Evolutionary conservation across 23 red algal species (phyloP).

Genomic region (Agarophyton chilense): DNA sequence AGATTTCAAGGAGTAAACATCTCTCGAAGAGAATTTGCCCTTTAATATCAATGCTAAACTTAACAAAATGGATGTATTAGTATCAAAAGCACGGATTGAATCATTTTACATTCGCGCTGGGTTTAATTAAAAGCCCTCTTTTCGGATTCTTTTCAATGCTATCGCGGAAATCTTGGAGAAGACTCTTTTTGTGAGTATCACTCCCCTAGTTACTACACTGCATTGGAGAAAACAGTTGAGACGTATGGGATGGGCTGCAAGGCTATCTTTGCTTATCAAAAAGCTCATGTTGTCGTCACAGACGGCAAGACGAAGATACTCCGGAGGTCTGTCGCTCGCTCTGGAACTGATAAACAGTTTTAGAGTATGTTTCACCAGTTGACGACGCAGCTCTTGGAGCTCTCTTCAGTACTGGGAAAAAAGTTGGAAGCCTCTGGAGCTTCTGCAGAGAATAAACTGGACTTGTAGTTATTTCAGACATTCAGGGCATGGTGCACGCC

Average conservation of each 20-base stretch:
- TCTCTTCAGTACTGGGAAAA: neutral
- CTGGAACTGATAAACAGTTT: neutral
- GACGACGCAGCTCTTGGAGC: neutral
- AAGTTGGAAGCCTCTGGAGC: neutral
- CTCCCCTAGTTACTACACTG: neutral
- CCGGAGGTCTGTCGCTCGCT: too few species aligned
- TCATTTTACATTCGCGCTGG: neutral
- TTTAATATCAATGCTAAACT: neutral
- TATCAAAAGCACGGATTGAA: neutral
- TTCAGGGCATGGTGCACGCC: neutral
- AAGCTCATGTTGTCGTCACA: neutral
- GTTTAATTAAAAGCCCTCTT: neutral
- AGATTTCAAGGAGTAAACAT: neutral
- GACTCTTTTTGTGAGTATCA: neutral
- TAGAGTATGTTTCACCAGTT: conserved; percentile 7
- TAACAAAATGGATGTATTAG: neutral
- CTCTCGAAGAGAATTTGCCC: neutral
- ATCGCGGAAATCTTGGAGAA: neutral
- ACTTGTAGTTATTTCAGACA: neutral
- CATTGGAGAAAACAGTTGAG: neutral
- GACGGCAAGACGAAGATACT: neutral
- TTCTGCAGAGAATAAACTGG: neutral
- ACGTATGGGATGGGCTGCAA: neutral
- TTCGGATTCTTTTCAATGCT: neutral
- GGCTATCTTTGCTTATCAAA: neutral